Evolutionary conservation across 495 filamentous ascomycete species (phyloP).

Genomic region (Penicillium flavigenum): DNA sequence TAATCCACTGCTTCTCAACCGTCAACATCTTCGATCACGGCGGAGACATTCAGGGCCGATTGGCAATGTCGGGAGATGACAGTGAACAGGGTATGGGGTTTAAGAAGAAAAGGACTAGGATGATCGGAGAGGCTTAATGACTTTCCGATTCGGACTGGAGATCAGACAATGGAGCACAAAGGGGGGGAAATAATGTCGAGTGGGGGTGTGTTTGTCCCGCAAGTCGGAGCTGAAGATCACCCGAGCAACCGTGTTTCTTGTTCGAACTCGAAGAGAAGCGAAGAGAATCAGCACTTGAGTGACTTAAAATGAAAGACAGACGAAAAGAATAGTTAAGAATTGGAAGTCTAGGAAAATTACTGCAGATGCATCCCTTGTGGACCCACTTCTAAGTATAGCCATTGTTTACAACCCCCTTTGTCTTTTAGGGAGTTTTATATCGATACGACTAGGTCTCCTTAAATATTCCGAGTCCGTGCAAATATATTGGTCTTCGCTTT

Average conservation of each 20-base stretch:
- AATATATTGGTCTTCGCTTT: too few species aligned
- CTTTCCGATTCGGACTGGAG: constrained; percentile 15
- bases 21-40: constrained; percentile 53
- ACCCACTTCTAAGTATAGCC: constrained; percentile 13
- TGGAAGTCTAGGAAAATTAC: not conserved
- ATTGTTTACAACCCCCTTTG: constrained; percentile 1
- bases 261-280: not conserved
- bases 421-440: not conserved
- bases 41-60: constrained; percentile 43
- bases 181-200: constrained; percentile 5
- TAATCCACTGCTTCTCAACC: constrained; percentile 88
- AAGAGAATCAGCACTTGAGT: too few species aligned
- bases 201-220: constrained; percentile 17
- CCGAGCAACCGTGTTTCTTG: constrained; percentile 21
- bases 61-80: constrained; percentile 23
- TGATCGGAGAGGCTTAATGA: constrained; percentile 9
- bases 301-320: not conserved
- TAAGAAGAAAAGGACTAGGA: constrained; percentile 1
- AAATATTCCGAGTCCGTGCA: too few species aligned
- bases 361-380: constrained; percentile 14
- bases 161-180: constrained; percentile 11
- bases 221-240: constrained; percentile 21
- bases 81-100: constrained; percentile 5
- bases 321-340: not conserved
- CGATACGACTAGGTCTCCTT: too few species aligned